Evolutionary conservation across 257 asterid genomes (phyloP).

Genomic region (Vinca minor): DNA sequence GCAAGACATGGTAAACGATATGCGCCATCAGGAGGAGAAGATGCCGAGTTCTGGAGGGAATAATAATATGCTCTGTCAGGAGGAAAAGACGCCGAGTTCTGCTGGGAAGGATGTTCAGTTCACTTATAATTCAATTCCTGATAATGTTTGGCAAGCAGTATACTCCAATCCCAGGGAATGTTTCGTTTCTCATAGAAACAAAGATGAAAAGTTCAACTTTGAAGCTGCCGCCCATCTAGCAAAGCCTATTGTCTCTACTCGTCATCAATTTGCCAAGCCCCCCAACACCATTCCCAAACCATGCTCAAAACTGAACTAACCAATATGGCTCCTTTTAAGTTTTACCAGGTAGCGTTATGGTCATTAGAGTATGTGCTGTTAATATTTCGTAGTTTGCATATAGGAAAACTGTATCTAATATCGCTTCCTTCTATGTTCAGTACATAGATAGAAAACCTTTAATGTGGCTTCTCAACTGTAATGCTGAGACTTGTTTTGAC

Average conservation of each 20-base stretch:
- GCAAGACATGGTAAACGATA: no score
- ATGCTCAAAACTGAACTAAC: neutral
- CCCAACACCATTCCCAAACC: neutral
- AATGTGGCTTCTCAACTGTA: no score
- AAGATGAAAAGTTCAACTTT: neutral
- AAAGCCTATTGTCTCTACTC: neutral
- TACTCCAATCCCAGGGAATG: neutral
- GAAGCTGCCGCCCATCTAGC: neutral
- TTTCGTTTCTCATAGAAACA: neutral
- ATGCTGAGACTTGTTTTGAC: no score
- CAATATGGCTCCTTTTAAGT: no score
- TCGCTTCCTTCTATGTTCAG: no score
- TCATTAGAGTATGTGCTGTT: neutral
- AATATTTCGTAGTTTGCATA: neutral
- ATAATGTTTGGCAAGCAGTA: neutral
- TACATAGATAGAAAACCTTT: no score
- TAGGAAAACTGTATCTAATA: no score
- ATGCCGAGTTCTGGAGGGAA: no score
- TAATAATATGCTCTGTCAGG: no score
- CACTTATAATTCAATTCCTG: neutral
- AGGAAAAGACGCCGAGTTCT: no score
- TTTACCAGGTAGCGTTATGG: neutral
- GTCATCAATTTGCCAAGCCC: neutral
- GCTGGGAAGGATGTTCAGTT: neutral
- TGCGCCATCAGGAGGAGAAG: neutral